Evolutionary conservation across 176 grass and related monocot genomes (phyloP).

Genomic region (Oryza nivara): DNA sequence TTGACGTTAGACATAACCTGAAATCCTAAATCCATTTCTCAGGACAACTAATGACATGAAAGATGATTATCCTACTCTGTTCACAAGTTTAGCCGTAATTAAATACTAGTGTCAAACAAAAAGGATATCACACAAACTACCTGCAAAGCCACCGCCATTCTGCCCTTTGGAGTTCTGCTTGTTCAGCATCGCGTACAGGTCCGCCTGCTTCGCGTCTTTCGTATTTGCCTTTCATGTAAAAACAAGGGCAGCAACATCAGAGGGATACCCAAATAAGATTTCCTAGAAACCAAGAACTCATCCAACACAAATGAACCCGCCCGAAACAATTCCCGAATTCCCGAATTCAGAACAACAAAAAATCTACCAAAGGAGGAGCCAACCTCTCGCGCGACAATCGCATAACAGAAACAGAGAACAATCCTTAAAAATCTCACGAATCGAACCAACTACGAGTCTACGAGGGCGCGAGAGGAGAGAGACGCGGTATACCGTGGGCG

Average conservation of each 20-base stretch:
- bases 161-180: conserved; percentile 51
- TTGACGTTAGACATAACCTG: background rate
- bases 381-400: conserved; percentile 1
- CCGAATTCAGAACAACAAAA: background rate
- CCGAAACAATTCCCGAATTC: background rate
- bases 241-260: background rate
- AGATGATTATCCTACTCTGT: background rate
- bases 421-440: background rate
- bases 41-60: background rate
- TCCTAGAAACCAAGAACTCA: background rate
- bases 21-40: background rate
- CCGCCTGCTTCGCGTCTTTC: conserved; percentile 43
- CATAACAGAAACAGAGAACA: background rate
- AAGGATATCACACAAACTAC: conserved; percentile 26
- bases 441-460: background rate
- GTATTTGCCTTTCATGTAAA: conserved; percentile 40
- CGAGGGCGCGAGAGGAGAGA: background rate
- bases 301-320: background rate
- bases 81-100: background rate
- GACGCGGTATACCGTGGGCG: conserved; percentile 36
- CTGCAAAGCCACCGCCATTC: conserved; percentile 40
- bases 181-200: conserved; percentile 55
- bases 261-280: conserved; percentile 1
- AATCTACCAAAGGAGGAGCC: background rate
- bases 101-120: background rate